These are phyloP conservation scores for Pugionium cornutum DNA, from an alignment of 345 rosid genomes.

Conservation along the genomic window DNA sequence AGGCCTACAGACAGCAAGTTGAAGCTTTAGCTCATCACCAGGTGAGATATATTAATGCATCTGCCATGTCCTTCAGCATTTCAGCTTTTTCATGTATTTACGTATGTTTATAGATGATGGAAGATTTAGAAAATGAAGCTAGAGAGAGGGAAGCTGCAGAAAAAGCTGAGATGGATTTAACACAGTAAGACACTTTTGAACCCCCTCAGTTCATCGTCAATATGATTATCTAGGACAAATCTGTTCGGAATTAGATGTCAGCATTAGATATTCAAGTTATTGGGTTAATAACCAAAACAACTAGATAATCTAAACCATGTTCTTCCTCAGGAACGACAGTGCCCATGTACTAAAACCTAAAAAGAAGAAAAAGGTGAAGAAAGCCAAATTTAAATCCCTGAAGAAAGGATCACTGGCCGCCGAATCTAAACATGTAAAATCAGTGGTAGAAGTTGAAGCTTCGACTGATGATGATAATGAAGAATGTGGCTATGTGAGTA, in stretches of 20 bases:
- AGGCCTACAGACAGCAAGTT: constrained; percentile 98
- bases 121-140: constrained; percentile 91
- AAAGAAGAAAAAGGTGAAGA: constrained; percentile 88
- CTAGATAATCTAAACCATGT: constrained; percentile 1
- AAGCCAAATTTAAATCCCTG: constrained; percentile 87
- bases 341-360: constrained; percentile 56
- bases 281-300: not conserved
- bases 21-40: constrained; percentile 92
- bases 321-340: constrained; percentile 57
- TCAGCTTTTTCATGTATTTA: constrained; percentile 24
- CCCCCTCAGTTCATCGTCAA: constrained; percentile 22
- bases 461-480: constrained; percentile 49
- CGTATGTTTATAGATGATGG: constrained; percentile 69
- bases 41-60: constrained; percentile 48
- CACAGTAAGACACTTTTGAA: constrained; percentile 59
- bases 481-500: constrained; percentile 51
- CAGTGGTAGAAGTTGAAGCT: constrained; percentile 47
- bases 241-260: constrained; percentile 17
- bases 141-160: constrained; percentile 74
- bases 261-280: constrained; percentile 4
- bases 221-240: constrained; percentile 22
- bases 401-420: constrained; percentile 81
- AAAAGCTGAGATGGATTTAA: constrained; percentile 46
- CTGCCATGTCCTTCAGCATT: constrained; percentile 8
- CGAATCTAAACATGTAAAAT: constrained; percentile 60